Evolutionary conservation across 352 stramenopile genomes (phyloP).

Genomic region (Phytophthora cajani): DNA sequence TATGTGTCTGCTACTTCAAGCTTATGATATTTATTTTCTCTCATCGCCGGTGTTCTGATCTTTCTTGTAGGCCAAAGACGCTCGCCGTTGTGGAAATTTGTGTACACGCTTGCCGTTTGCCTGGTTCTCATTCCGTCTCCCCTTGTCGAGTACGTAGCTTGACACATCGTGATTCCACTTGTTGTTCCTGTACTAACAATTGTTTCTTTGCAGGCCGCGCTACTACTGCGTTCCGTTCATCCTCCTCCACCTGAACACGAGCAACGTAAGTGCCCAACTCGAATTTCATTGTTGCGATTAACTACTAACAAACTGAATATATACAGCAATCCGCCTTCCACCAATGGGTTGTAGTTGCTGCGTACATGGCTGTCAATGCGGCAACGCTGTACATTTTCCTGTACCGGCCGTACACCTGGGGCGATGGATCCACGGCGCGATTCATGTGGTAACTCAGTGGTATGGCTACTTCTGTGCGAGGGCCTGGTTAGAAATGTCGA

Average conservation of each 20-base stretch:
- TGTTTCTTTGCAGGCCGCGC: slow-evolving; percentile 50
- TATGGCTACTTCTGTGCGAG: too few relatives aligned
- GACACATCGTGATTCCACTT: neutral
- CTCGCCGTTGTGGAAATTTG: slow-evolving; percentile 78
- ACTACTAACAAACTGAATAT: slow-evolving; percentile 13
- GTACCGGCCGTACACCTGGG: slow-evolving; percentile 74
- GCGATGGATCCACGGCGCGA: slow-evolving; percentile 74
- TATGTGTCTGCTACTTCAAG: slow-evolving; percentile 25
- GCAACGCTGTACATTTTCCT: slow-evolving; percentile 81
- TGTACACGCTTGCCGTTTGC: slow-evolving; percentile 73
- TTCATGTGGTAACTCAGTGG: slow-evolving; percentile 85
- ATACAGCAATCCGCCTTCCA: slow-evolving; percentile 66
- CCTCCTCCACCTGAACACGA: slow-evolving; percentile 79
- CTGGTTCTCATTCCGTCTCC: slow-evolving; percentile 89
- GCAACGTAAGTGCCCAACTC: slow-evolving; percentile 48
- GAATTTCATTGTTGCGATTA: neutral
- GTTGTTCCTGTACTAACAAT: neutral
- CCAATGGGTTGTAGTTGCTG: slow-evolving; percentile 44
- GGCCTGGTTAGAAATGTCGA: slow-evolving; percentile 8
- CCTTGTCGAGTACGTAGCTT: slow-evolving; percentile 82
- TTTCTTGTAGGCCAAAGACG: slow-evolving; percentile 46
- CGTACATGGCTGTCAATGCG: slow-evolving; percentile 68
- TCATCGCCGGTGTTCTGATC: neutral
- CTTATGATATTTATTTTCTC: neutral
- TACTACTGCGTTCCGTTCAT: slow-evolving; percentile 87